Evolutionary conservation across 805 yeast species (phyloP), one percentile per base, ranked within the genome.

Genomic region (Kuraishia ogatae): DNA sequence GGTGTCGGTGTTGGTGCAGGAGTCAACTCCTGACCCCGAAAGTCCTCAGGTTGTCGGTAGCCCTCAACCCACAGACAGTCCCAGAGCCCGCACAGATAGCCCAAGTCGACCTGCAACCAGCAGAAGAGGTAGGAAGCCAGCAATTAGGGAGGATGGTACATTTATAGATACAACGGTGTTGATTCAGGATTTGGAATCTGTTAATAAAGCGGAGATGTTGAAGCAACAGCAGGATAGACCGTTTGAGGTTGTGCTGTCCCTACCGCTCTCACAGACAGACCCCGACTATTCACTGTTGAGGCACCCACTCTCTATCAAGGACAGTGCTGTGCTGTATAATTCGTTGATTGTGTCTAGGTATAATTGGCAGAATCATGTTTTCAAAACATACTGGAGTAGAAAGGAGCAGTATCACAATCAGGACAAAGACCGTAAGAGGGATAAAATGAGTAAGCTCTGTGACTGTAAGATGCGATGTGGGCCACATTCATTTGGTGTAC

Each of bases 361-460:
- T 59, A 73, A 83, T 48, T 80, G 89, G 88, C 66, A 85, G 58
- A 64, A 84, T 68, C 78, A 78, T 39, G 81, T 90, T 78, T 91
- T 93, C 63, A 82, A 81, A 57, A 74, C 86, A 51, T 89, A 84
- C 62, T 93, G 97, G 97, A 69, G 72, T 2, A 62, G 72, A 56
- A 65, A 70, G 55, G 74, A 71, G 28, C 83, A 56, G 68, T 83
- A 54, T 78, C 84, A 58, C 75, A 55, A 81, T 72, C 66, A 75
- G 66, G 47, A 21, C 28, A 66, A 70, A 55, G 77, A 74, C 55
- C 68, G 71, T 48, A 78, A 71, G 62, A 69, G 96, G 62, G 97
- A 93, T 59, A 84, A 84, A 55, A 91, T 92, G 97, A 85, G 90
- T 57, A 91, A 90, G 65, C 72, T 94, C 55, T 82, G 93, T 61